These are phyloP conservation scores for Tricholoma furcatifolium DNA, from an alignment of 768 basidiomycete species.

Conservation along the genomic window DNA sequence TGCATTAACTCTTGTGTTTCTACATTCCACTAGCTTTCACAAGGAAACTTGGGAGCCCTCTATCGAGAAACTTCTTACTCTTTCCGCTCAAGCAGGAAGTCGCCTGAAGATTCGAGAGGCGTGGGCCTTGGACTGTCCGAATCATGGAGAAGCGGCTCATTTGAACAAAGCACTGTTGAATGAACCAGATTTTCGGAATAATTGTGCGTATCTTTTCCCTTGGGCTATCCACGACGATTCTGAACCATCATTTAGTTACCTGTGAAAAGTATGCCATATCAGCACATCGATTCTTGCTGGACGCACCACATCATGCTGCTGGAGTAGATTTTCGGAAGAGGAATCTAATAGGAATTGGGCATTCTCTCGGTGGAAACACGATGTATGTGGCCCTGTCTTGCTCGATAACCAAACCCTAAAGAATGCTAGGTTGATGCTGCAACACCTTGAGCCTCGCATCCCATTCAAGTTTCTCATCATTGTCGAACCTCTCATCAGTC, in stretches of 20 bases:
- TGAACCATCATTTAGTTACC: slow-evolving; percentile 40
- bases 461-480: slow-evolving; percentile 53
- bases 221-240: not conserved
- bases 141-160: slow-evolving; percentile 62
- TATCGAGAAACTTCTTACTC: slow-evolving; percentile 44
- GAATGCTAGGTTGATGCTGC: slow-evolving; percentile 48
- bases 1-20: slow-evolving; percentile 55
- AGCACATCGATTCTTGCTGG: slow-evolving; percentile 53
- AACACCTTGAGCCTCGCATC: slow-evolving; percentile 42
- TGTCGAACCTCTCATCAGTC: slow-evolving; percentile 64
- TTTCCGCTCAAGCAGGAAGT: slow-evolving; percentile 19
- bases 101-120: slow-evolving; percentile 49
- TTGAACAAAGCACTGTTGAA: slow-evolving; percentile 51
- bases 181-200: slow-evolving; percentile 39
- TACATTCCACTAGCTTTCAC: slow-evolving; percentile 73
- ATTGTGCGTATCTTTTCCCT: slow-evolving; percentile 35
- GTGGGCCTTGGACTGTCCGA: slow-evolving; percentile 72
- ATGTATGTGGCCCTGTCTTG: slow-evolving; percentile 42
- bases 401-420: not conserved
- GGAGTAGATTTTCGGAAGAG: slow-evolving; percentile 46
- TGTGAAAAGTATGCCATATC: slow-evolving; percentile 65
- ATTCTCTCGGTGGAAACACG: slow-evolving; percentile 65
- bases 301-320: slow-evolving; percentile 35
- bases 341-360: slow-evolving; percentile 62
- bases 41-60: slow-evolving; percentile 75